A percentile compares a stretch with the other conserved stretches of the same genome.
phyloP scores from a whole-genome alignment of 2,329 filamentous ascomycete species.

The Aspergillus quadrilineatus region DNA sequence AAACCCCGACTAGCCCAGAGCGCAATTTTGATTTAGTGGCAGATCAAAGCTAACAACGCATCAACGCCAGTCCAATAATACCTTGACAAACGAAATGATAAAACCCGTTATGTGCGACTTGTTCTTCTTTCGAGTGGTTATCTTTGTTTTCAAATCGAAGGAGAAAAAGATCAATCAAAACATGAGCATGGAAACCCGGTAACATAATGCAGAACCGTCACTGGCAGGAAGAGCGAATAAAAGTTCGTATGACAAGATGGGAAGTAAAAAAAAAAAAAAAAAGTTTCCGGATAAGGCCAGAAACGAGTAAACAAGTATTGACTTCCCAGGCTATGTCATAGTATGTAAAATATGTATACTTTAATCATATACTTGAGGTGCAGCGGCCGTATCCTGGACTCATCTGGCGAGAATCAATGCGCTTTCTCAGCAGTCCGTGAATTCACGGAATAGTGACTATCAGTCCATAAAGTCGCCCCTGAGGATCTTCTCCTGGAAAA shows the following conservation, averaged over 20 bases:
- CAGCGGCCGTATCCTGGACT: background rate
- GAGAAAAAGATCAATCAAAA: background rate
- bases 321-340: background rate
- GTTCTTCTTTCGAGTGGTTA: background rate
- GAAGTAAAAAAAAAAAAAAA: too few relatives aligned
- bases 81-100: background rate
- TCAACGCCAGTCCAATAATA: slow-evolving; percentile 6
- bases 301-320: background rate
- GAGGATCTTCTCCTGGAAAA: slow-evolving; percentile 93
- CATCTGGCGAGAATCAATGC: background rate
- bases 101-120: background rate
- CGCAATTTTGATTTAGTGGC: slow-evolving; percentile 2
- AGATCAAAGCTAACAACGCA: background rate
- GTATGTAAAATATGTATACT: background rate
- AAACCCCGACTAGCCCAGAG: background rate
- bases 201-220: background rate
- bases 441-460: slow-evolving; percentile 2
- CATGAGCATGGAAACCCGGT: background rate
- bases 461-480: slow-evolving; percentile 98
- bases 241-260: too few relatives aligned
- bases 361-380: background rate
- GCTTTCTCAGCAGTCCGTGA: too few relatives aligned
- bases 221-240: background rate
- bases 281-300: background rate
- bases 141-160: background rate